Base-by-base conservation (phyloP, 306 rosid species). In the Boehmeria nivea region DNA sequence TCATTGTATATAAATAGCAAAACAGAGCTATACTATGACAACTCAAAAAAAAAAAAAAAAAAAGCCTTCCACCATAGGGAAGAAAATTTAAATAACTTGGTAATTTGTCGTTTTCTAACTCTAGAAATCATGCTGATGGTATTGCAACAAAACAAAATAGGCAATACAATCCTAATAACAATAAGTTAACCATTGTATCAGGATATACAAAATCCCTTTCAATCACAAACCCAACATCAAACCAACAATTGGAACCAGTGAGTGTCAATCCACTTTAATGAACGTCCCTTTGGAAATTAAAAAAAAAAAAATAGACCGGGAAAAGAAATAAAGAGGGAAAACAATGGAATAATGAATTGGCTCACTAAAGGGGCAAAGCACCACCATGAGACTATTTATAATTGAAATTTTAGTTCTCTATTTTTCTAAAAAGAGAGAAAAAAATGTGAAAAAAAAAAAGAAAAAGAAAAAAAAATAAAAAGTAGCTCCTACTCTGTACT, bases 401-500 rank as follows among this genome's bases (percentile, higher is more conserved):
- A 40, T 70, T 65, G 34, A 54, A 43, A 59, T 55, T 54, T 37
- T 21, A 23, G 65, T 55, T 44, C 48, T 60, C 61, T 69, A 25
- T 59, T 67, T 42, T 20, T 43, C 61, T 24, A 15, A 50, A 45
- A 45, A 68, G 52, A n/a, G 46, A 12, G 8, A 20, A 24, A 9
- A 25, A 50, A 50, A 50, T 20, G 26, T 24, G 17, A 43, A 18
- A 37, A n/a, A 19, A 36, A 49, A 59, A 44, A 8, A 17, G 28
- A 13, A 20, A 15, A 10, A 34, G 4, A 8, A 31, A 17, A 11
- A 2, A 13, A 34, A 23, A 33, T 24, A 46, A 60, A 45, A 61
- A 39, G 47, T 66, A 61, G 68, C 68, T 71, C 64, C 74, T 67
- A 66, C 55, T 71, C 58, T 71, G 81, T 76, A 71, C 78, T 71